Evolutionary conservation across 2,329 filamentous ascomycete genomes (phyloP).

Genomic region (Colletotrichum abscissum): DNA sequence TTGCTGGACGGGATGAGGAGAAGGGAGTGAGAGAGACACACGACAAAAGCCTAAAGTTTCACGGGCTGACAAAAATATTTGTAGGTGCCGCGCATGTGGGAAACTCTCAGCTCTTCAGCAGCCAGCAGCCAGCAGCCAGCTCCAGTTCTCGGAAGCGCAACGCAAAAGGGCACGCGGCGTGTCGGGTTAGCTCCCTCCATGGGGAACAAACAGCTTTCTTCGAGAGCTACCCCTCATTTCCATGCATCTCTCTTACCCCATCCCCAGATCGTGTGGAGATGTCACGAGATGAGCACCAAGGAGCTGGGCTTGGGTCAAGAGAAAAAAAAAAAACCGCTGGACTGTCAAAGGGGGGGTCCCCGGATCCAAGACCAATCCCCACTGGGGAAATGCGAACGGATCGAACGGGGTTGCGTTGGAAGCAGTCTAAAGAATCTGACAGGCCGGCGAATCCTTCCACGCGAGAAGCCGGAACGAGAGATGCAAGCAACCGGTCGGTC

Average conservation of each 20-base stretch:
- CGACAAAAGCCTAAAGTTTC: constrained; percentile 18
- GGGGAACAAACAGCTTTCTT: constrained; percentile 32
- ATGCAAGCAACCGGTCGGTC: neutral
- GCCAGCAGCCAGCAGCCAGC: neutral
- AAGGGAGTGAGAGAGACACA: neutral
- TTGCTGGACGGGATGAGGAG: constrained; percentile 19
- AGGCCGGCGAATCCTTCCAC: constrained; percentile 20
- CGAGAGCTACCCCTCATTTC: constrained; percentile 36
- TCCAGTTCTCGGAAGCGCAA: constrained; percentile 10
- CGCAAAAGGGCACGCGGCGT: constrained; percentile 10
- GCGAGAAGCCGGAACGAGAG: constrained; percentile 22
- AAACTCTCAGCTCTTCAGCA: constrained; percentile 5
- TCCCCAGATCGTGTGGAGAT: constrained; percentile 36
- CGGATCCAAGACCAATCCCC: constrained; percentile 27
- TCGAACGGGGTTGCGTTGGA: constrained; percentile 2
- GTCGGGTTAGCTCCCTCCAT: constrained; percentile 34
- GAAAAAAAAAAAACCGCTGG: constrained; percentile 9
- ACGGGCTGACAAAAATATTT: constrained; percentile 36
- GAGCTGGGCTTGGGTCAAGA: constrained; percentile 17
- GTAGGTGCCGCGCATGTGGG: constrained; percentile 26
- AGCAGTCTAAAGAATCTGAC: neutral
- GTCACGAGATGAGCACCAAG: constrained; percentile 35
- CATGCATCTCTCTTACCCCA: constrained; percentile 25
- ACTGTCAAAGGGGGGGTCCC: constrained; percentile 30
- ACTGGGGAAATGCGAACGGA: constrained; percentile 31